Evolutionary conservation across 441 rosid species (phyloP).

Genomic region (Populus hybrid): DNA sequence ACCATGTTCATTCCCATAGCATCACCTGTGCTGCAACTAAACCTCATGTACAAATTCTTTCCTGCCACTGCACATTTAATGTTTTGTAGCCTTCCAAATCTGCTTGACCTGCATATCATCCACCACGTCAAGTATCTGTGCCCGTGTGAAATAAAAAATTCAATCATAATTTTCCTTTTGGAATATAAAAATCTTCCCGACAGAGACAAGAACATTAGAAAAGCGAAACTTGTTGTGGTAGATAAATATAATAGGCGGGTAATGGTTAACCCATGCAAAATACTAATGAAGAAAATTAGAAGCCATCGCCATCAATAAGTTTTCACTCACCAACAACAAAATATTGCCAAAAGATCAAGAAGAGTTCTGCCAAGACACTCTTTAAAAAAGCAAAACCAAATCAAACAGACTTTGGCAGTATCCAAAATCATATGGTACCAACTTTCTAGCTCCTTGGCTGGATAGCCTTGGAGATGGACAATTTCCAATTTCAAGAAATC

Average conservation of each 20-base stretch:
- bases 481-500: not conserved
- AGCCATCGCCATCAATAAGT: not conserved
- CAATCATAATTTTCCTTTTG: not conserved
- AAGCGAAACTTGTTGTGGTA: not conserved
- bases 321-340: not conserved
- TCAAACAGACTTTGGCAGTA: not conserved
- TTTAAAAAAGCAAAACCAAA: not conserved
- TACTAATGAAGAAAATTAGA: not conserved
- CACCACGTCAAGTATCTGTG: not conserved
- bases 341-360: not conserved
- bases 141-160: not conserved
- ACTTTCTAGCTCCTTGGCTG: not conserved
- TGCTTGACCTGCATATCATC: slow-evolving; percentile 57
- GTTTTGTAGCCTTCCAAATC: slow-evolving; percentile 63
- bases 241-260: not conserved
- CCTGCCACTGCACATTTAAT: slow-evolving; percentile 62
- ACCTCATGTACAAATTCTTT: slow-evolving; percentile 64
- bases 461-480: not conserved
- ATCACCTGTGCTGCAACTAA: slow-evolving; percentile 75
- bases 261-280: not conserved
- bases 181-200: not conserved
- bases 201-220: not conserved
- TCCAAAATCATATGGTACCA: not conserved
- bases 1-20: slow-evolving; percentile 97
- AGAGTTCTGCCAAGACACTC: not conserved